These are phyloP conservation scores for Erodium maritimum DNA, from an alignment of 345 rosid genomes.

Conservation along the genomic window DNA sequence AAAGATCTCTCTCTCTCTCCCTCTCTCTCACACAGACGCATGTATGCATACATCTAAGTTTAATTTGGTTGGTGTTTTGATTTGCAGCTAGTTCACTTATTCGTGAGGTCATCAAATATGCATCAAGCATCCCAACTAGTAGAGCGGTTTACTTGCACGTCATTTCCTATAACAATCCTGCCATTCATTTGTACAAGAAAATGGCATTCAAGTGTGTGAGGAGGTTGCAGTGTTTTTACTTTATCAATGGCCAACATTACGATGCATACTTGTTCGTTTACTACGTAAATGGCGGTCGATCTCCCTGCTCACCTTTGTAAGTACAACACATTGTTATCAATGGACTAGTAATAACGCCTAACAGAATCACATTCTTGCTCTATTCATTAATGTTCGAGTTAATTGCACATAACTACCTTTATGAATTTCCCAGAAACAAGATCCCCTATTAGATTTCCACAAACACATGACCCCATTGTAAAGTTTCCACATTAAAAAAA, in stretches of 20 bases:
- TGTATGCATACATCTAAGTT: not conserved
- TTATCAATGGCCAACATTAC: constrained; percentile 65
- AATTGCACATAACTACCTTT: too few relatives aligned
- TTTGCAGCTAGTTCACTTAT: constrained; percentile 67
- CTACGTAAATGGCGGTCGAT: constrained; percentile 70
- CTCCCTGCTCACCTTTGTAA: constrained; percentile 87
- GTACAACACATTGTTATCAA: constrained; percentile 14
- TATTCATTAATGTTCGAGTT: not conserved
- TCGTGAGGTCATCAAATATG: constrained; percentile 64
- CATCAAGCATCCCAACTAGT: constrained; percentile 48
- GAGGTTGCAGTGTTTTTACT: constrained; percentile 60
- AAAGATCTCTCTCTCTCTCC: constrained; percentile 2
- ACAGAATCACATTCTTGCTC: not conserved
- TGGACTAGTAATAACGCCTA: not conserved
- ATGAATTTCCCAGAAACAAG: too few relatives aligned
- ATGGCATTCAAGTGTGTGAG: constrained; percentile 77
- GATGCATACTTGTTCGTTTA: constrained; percentile 79
- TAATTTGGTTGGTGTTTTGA: constrained; percentile 12
- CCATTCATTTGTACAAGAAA: constrained; percentile 74
- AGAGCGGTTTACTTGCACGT: constrained; percentile 92
- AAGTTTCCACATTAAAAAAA: too few relatives aligned
- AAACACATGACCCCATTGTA: too few relatives aligned
- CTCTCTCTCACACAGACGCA: not conserved
- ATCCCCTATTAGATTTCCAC: too few relatives aligned
- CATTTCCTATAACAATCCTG: constrained; percentile 77